These are phyloP conservation scores for Calonectria crousiana DNA, from an alignment of 2,329 filamentous ascomycete species.

Conservation along the genomic window DNA sequence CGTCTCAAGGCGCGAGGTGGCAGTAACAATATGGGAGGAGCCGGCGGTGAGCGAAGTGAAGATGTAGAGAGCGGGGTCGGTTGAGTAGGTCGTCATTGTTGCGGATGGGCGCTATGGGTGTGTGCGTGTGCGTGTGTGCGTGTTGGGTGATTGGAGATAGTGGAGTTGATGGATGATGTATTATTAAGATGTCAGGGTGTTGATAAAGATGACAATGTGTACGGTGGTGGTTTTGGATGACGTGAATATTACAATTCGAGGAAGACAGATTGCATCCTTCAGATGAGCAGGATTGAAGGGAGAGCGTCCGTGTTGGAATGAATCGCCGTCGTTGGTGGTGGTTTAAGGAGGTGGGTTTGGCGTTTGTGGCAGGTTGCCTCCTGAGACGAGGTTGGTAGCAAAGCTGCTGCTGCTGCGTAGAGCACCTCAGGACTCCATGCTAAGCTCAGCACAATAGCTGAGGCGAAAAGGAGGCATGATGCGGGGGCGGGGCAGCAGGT, in stretches of 20 bases:
- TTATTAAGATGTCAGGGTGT: not conserved
- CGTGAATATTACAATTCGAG: conserved; percentile 1
- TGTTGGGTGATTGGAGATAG: not conserved
- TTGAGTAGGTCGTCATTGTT: conserved; percentile 60
- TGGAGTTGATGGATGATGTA: conserved; percentile 2
- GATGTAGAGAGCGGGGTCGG: conserved; percentile 85
- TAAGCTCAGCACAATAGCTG: conserved; percentile 14
- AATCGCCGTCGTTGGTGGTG: not conserved
- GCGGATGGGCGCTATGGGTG: not conserved
- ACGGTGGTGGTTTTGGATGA: not conserved
- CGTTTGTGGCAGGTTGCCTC: conserved; percentile 21
- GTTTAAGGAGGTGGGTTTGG: conserved; percentile 13
- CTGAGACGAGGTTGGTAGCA: conserved; percentile 32
- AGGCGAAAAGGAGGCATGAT: conserved; percentile 29
- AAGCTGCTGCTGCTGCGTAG: not conserved
- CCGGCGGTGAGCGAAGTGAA: conserved; percentile 97
- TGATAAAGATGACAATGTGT: not conserved
- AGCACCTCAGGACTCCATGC: conserved; percentile 24
- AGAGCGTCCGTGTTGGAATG: not conserved
- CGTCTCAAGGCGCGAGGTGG: conserved; percentile 94
- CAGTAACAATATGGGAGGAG: conserved; percentile 95
- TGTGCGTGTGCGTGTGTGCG: not conserved
- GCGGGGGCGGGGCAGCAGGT: conserved; percentile 41
- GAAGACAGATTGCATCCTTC: not conserved
- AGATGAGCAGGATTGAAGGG: not conserved